Conservation (phyloP, 176 grass and related monocot genomes). For the Elaeis guineensis region DNA sequence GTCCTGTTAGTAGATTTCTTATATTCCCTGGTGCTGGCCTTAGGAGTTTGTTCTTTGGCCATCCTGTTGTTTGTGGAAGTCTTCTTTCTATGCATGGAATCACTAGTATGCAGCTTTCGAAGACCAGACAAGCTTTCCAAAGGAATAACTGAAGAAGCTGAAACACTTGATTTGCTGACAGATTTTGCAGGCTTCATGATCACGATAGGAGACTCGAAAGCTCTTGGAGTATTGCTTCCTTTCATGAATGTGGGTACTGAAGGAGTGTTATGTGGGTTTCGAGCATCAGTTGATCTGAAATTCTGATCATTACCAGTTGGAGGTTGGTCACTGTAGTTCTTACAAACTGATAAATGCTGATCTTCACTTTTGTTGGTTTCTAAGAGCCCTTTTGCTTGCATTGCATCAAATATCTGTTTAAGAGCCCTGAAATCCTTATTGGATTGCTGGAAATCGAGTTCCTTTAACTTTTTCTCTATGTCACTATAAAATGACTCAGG, state of each 20-base stretch:
- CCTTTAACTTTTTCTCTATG: conserved; percentile 84
- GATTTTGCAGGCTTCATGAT: conserved; percentile 90
- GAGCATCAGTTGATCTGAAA: conserved; percentile 19
- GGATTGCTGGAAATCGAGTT: conserved; percentile 76
- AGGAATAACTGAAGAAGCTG: conserved; percentile 33
- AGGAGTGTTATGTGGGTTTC: conserved; percentile 15
- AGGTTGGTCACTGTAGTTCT: conserved; percentile 2
- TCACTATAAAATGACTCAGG: conserved; percentile 66
- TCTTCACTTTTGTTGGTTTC: conserved; percentile 54
- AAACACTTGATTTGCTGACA: conserved; percentile 27
- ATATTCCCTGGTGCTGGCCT: conserved; percentile 35
- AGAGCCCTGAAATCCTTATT: conserved; percentile 85
- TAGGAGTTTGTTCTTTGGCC: conserved; percentile 35
- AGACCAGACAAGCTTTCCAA: conserved; percentile 33
- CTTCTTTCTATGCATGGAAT: conserved; percentile 45
- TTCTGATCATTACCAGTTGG: conserved; percentile 16
- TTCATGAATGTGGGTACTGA: conserved; percentile 4
- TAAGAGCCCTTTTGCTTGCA: conserved; percentile 88
- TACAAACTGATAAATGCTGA: conserved; percentile 27
- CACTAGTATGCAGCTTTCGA: conserved; percentile 30
- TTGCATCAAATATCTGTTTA: conserved; percentile 78
- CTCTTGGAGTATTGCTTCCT: conserved; percentile 29
- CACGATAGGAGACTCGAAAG: conserved; percentile 81
- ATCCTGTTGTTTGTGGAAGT: conserved; percentile 17
- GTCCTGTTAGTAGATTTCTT: conserved; percentile 42